Evolutionary conservation across 1,139 yeast genomes (phyloP).

Genomic region (Sugiyamaella sp.): DNA sequence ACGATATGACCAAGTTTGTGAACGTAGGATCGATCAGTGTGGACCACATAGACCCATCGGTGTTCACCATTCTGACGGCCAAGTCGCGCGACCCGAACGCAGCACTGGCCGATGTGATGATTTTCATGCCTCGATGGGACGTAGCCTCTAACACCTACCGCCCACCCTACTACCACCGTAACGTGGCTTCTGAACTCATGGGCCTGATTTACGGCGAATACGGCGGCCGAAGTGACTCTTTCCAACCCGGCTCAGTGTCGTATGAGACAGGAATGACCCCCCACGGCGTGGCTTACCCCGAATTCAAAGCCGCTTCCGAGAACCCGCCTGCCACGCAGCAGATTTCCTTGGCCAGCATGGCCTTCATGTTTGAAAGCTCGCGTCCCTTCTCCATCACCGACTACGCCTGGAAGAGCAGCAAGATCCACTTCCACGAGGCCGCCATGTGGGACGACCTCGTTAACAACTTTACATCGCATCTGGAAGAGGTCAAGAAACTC

Average conservation of each 20-base stretch:
- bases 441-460: slow-evolving; percentile 13
- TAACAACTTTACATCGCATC: slow-evolving; percentile 6
- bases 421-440: slow-evolving; percentile 12
- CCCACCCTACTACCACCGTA: slow-evolving; percentile 40
- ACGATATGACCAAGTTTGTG: slow-evolving; percentile 36
- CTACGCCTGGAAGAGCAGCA: slow-evolving; percentile 13
- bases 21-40: slow-evolving; percentile 36
- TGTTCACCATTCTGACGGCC: slow-evolving; percentile 37
- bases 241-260: slow-evolving; percentile 39
- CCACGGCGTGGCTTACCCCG: slow-evolving; percentile 30
- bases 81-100: slow-evolving; percentile 34
- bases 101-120: slow-evolving; percentile 38
- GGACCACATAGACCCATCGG: slow-evolving; percentile 39
- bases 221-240: slow-evolving; percentile 36
- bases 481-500: slow-evolving; percentile 14
- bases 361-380: slow-evolving; percentile 13
- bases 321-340: slow-evolving; percentile 9
- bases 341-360: slow-evolving; percentile 7
- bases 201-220: slow-evolving; percentile 38
- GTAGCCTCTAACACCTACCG: slow-evolving; percentile 38
- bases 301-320: slow-evolving; percentile 15
- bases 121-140: slow-evolving; percentile 39
- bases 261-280: slow-evolving; percentile 38
- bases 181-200: slow-evolving; percentile 39
- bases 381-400: slow-evolving; percentile 7